Base-by-base conservation (phyloP, 2,329 filamentous ascomycete species). In the Aspergillus fischeri region DNA sequence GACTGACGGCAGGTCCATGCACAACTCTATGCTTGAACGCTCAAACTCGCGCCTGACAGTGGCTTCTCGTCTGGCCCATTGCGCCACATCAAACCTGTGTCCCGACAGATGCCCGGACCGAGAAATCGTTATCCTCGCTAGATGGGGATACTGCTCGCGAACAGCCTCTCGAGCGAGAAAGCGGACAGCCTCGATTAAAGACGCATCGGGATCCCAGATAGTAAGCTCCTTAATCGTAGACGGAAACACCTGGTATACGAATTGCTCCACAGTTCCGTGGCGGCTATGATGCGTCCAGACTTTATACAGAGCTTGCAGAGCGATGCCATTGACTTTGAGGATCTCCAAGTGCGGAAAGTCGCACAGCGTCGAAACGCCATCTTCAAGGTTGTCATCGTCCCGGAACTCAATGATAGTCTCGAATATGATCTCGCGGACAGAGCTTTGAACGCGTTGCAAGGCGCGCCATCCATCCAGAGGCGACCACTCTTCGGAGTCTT, bases 351-450 rank as follows among this genome's bases (percentile, higher is more conserved):
- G n/a, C 20, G n/a, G 4, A 44, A 44, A 44, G 8, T 24, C 42
- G 3, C 4, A 7, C n/a, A 44, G 42, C 20, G 42, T 44, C 42
- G 42, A 24, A 10, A 44, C n/a, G 20, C n/a, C n/a, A 4, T 21
- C 41, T 24, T 9, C 42, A 24, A 44, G 3, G 8, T 10, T 24
- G 20, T 24, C n/a, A 10, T 17, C 20, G n/a, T 44, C 42, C 10
- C 35, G 53, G 2, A 51, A 44, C 28, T 55, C 45, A 6, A 21
- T 17, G 7, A 4, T 25, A 3, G 53, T 32, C 32, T 56, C 54
- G 21, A 56, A 56, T n/a, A 21, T 50, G 29, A 56, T 48, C 14
- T 53, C 54, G 25, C 48, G 41, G n/a, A 56, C 14, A 21, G 54
- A 49, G 6, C 27, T 6, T 17, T 32, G 21, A 3, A 29, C 49